A percentile compares a stretch with the other conserved stretches of the same genome.
Conservation (phyloP, 371 early-diverging fungal genomes). For the Mucor indicus region DNA sequence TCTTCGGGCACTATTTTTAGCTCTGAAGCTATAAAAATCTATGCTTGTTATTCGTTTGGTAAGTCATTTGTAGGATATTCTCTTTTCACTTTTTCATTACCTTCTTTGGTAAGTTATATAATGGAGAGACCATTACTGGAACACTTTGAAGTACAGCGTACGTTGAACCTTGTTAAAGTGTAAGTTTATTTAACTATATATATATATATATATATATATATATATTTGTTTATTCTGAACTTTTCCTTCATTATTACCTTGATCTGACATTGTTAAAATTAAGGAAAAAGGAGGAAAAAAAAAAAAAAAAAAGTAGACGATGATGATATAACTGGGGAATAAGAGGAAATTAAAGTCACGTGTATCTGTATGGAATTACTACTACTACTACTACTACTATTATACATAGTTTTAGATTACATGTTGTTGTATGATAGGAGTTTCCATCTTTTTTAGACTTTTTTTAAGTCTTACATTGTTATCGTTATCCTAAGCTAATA, state of each 20-base stretch:
- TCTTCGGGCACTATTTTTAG: constrained; percentile 38
- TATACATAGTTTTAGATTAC: too few species aligned
- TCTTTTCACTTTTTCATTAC: constrained; percentile 16
- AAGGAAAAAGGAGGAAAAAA: neutral
- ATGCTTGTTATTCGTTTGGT: neutral
- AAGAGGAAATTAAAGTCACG: neutral
- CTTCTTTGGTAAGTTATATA: constrained; percentile 47
- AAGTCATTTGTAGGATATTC: neutral
- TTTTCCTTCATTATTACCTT: constrained; percentile 11
- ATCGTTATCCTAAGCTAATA: too few species aligned
- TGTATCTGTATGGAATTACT: too few species aligned
- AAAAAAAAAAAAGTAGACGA: neutral
- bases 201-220: neutral
- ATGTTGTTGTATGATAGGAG: too few species aligned
- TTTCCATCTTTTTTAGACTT: too few species aligned
- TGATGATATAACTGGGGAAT: neutral
- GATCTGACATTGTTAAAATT: constrained; percentile 8
- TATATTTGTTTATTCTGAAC: too few species aligned
- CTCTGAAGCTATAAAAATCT: constrained; percentile 35
- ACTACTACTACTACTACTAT: too few species aligned
- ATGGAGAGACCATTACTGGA: constrained; percentile 53
- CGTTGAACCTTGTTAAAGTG: constrained; percentile 32
- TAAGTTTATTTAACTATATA: neutral
- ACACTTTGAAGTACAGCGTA: constrained; percentile 51
- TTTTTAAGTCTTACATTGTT: too few species aligned